Base-by-base conservation (phyloP, 768 basidiomycete genomes). In the Suillus ampliporus region DNA sequence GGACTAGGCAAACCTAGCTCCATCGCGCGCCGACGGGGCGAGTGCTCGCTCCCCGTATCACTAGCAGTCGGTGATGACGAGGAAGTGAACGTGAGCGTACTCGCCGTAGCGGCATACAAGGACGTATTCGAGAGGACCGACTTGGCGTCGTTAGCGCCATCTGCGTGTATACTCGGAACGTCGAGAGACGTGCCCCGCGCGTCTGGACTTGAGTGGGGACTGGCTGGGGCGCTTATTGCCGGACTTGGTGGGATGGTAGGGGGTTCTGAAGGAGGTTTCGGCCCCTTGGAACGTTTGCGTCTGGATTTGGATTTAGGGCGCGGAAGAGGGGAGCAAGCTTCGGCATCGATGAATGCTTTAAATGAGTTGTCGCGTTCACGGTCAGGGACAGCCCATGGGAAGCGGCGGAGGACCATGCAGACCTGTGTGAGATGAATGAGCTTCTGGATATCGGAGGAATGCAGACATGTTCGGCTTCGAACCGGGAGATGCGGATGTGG, bases 351-450 rank as follows among this genome's bases (percentile, higher is more conserved):
- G 72, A 97, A 99, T 9, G 94, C 89, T 63, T 89, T 86, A 82
- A 94, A 99, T 72, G 89, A 92, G 61, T 91, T 86, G 74, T 99
- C 97, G 19, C 88, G 88, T 84, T 97, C 97, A 70, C 89, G 82
- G 73, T 99, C 97, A 13, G 97, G 97, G 61, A 99, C 91, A 77
- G 95, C 99, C 97, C 97, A 99, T 5, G 97, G 97, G 82, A 99
- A 99, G 57, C 97, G 86, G 58, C 97, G 86, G 38, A 99, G 86
- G 66, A 97, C 82, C 97, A 99, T 99, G 82, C 97, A 99, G 2
- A 76, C 74, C 74, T 75, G 51, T 56, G 4, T 11, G 38, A 56
- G 23, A 26, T 40, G 21, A 26, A 35, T 56, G 19, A 56, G 54
- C 38, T 40, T 19, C 37, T 40, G 38, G 31, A 31, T 3, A 31